Evolutionary conservation across 2,329 filamentous ascomycete genomes (phyloP).

Genomic region (Beauveria sp.): DNA sequence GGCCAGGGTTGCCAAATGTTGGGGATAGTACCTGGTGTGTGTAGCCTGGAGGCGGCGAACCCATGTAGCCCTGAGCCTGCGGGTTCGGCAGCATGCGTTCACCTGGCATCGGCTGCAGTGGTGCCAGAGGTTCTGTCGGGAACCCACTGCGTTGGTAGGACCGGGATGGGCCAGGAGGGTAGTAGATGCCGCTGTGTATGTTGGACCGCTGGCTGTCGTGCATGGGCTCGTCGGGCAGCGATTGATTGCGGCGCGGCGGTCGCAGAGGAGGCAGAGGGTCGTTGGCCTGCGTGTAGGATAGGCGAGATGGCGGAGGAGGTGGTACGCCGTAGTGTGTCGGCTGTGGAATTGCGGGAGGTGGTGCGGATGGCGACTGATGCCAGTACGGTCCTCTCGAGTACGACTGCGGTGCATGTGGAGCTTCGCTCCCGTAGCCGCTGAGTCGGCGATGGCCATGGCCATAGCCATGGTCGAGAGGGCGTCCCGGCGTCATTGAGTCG

Average conservation of each 20-base stretch:
- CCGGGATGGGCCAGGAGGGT: conserved; percentile 22
- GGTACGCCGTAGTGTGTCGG: conserved; percentile 19
- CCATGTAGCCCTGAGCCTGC: conserved; percentile 26
- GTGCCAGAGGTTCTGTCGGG: conserved; percentile 22
- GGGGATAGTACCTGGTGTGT: conserved; percentile 27
- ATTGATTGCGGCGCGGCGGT: conserved; percentile 28
- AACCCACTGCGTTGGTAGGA: conserved; percentile 26
- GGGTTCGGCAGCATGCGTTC: conserved; percentile 29
- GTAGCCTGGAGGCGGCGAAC: conserved; percentile 26
- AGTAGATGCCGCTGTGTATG: conserved; percentile 24
- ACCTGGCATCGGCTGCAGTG: conserved; percentile 22
- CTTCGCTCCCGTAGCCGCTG: conserved; percentile 24
- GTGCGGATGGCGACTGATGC: conserved; percentile 23
- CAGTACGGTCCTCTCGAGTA: conserved; percentile 27
- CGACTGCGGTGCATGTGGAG: conserved; percentile 13
- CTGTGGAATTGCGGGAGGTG: conserved; percentile 19
- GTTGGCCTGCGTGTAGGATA: conserved; percentile 29
- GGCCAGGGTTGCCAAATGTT: conserved; percentile 26
- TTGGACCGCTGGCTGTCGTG: conserved; percentile 23
- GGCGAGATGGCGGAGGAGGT: conserved; percentile 19
- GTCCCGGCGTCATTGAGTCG: conserved; percentile 20
- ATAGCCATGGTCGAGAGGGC: conserved; percentile 26
- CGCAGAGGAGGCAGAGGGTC: conserved; percentile 32
- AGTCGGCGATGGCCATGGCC: conserved; percentile 23
- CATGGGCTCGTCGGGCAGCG: conserved; percentile 26